Base-by-base conservation (phyloP, 2,329 filamentous ascomycete genomes). In the Thelonectria blattea region DNA sequence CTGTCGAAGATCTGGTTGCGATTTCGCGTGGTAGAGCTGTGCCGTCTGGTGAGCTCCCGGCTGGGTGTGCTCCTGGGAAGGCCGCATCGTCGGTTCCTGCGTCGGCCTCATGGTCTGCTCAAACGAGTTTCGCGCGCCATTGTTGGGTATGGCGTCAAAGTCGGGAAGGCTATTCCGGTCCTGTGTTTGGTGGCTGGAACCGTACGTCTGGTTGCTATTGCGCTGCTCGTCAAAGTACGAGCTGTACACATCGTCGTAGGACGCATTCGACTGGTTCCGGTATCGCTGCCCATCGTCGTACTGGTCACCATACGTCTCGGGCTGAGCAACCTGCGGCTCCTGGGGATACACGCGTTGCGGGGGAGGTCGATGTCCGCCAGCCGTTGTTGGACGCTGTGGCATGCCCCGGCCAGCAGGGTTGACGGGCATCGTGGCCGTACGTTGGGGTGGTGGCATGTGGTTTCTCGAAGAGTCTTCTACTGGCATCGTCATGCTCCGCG, bases 1-100 rank as follows among this genome's bases (percentile, higher is more conserved):
- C 65, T 87, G 82, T 37, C 85, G 81, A 59, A 90, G 76, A 70
- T 90, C 85, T 30, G 88, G 88, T 70, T 91, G 88, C 11, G 88
- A 91, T 65, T 88, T 88, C 15, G 87, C 85, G 61, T 84, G 83
- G 60, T 80, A 84, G 52, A 88, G 73, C 65, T 85, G 81, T 20
- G 81, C 83, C 39, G 77, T 81, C 70, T 78, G 82, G 66, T 76
- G 84, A 56, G 76, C 83, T 61, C 78, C 83, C 57, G 73, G 80
- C 56, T 85, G 82, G n/a, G 80, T 74, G 63, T 76, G 79, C 56
- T 79, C 75, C 22, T 69, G 65, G 4, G 66, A 75, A 3, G 78
- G 73, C n/a, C 74, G 76, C 73, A 80, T 78, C 24, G 80, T 7
- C 8, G 5, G 27, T 30, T 30, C 27, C 22, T 69, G 65, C 3